Evolutionary conservation across 2,329 filamentous ascomycete species (phyloP), one percentile per base, ranked within the genome.

Genomic region (Venturia effusa): DNA sequence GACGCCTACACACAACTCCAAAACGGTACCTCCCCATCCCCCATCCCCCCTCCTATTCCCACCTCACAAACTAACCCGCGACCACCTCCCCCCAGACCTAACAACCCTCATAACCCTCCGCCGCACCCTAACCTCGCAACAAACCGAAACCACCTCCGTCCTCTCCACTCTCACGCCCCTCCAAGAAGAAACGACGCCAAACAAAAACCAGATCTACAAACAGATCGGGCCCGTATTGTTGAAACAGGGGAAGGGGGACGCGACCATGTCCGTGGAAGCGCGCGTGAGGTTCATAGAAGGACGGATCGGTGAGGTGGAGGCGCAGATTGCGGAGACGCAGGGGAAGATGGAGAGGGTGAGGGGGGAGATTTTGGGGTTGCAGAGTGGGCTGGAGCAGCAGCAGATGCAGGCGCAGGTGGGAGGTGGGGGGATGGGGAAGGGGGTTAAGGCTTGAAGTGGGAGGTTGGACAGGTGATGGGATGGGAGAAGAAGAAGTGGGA

Each of bases 121-220:
- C 67, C 92, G 99, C 78, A 95, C 89, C 77, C 85, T 99, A 7
- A 92, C 97, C 74, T 89, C 92, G 7, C 94, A 99, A 76, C 89
- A 89, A 74, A 90, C 96, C 72, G 94, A 99, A 75, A 99, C 97
- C 73, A 78, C 87, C 60, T 87, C 88, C 19, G 94, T 99, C 11
- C 41, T 61, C 34, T 30, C 32, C 40, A 63, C 41, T 19, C 34
- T 61, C 37, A 22, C 27, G 30, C 82, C 83, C 63, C 81, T 97
- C 65, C 84, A 87, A 70, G 88, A n/a, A n/a, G n/a, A n/a, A n/a
- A n/a, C n/a, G n/a, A n/a, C n/a, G n/a, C n/a, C n/a, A n/a, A n/a
- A 92, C 43, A 88, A 88, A 69, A 89, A 95, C 71, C 90, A 86
- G 67, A 96, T 99, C 75, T 99, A 96, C 84, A 99, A 97, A 78